Conservation (phyloP, 2,329 filamentous ascomycete genomes). For the Colletotrichum incanum region DNA sequence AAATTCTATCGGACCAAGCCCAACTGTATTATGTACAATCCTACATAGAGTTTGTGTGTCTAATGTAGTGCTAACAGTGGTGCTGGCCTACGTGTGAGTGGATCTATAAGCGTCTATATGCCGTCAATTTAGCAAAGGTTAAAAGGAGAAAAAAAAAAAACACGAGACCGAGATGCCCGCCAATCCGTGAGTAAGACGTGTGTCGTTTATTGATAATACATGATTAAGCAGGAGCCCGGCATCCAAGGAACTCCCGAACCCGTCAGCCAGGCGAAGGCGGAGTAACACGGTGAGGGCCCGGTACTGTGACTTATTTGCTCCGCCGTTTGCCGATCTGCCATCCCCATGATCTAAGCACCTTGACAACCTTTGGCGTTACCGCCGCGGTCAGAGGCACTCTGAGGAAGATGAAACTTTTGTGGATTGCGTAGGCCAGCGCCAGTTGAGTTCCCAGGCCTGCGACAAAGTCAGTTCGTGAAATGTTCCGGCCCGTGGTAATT, state of each 20-base stretch:
- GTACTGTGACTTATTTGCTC: constrained; percentile 30
- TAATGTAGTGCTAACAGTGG: constrained; percentile 5
- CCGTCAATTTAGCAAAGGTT: constrained; percentile 13
- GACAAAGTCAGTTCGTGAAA: constrained; percentile 42
- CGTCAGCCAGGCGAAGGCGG: constrained; percentile 7
- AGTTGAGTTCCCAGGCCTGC: constrained; percentile 83
- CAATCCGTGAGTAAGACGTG: constrained; percentile 29
- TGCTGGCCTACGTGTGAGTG: constrained; percentile 39
- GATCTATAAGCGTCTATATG: constrained; percentile 39
- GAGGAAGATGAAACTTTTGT: constrained; percentile 98
- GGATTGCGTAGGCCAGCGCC: constrained; percentile 94
- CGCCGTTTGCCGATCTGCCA: constrained; percentile 88
- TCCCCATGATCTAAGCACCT: constrained; percentile 87
- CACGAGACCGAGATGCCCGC: constrained; percentile 16
- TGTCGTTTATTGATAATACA: constrained; percentile 29
- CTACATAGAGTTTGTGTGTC: constrained; percentile 24
- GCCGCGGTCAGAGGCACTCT: constrained; percentile 94
- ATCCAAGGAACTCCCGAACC: constrained; percentile 22
- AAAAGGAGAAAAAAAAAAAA: background rate
- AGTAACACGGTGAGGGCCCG: constrained; percentile 12
- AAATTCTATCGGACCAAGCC: constrained; percentile 40
- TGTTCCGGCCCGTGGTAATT: constrained; percentile 2
- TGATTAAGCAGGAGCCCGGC: constrained; percentile 16
- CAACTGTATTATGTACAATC: constrained; percentile 22
- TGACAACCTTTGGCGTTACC: constrained; percentile 94